Evolutionary conservation across 2,329 filamentous ascomycete species (phyloP).

Genomic region (Tricladium varicosporioides): DNA sequence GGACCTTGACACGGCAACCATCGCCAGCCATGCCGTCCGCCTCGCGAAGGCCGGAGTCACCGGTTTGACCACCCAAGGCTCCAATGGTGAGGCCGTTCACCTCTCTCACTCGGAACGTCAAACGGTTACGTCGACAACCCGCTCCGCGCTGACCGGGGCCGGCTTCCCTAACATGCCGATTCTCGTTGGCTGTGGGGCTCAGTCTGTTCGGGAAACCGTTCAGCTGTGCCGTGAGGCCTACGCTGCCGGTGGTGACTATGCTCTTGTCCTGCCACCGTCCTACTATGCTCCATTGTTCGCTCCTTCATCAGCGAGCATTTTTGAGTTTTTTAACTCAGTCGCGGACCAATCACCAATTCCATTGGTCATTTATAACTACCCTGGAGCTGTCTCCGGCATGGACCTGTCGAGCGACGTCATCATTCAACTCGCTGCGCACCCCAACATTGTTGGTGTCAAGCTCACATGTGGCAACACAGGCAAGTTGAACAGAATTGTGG

Average conservation of each 20-base stretch:
- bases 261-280: constrained; percentile 63
- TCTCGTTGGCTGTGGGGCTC: constrained; percentile 65
- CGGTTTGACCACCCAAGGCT: constrained; percentile 62
- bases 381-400: constrained; percentile 80
- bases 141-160: constrained; percentile 56
- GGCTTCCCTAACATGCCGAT: constrained; percentile 58
- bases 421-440: constrained; percentile 74
- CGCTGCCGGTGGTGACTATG: constrained; percentile 62
- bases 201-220: constrained; percentile 65
- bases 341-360: constrained; percentile 71
- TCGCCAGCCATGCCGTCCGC: constrained; percentile 46
- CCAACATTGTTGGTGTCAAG: constrained; percentile 85
- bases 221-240: constrained; percentile 62
- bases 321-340: constrained; percentile 59
- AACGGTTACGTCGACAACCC: constrained; percentile 57
- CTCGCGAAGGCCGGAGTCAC: constrained; percentile 59
- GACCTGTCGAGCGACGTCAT: constrained; percentile 88
- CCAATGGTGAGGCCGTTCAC: constrained; percentile 67
- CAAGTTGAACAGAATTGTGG: constrained; percentile 55
- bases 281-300: constrained; percentile 63
- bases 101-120: constrained; percentile 60
- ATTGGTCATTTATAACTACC: constrained; percentile 87
- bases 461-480: constrained; percentile 84
- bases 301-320: constrained; percentile 52
- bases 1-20: constrained; percentile 62